Evolutionary conservation across 345 rosid species (phyloP), one percentile per base, ranked within the genome.

Genomic region (Populus simonii): DNA sequence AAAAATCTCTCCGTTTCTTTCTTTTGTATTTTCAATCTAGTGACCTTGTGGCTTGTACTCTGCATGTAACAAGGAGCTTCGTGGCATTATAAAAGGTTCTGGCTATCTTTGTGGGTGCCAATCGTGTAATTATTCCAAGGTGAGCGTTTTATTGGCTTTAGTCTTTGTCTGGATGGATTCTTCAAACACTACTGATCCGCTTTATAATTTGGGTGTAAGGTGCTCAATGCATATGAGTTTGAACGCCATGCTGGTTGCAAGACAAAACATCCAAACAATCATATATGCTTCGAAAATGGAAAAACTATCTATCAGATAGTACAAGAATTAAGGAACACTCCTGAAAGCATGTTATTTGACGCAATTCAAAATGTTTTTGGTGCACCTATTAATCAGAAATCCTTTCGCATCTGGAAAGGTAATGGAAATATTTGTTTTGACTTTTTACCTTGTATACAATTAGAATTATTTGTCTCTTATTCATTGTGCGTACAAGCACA

Each of bases 351-450:
- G 87, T 71, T 94, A 73, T 93, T 93, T 79, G 97, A 94, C 80
- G 87, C 85, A 3, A 90, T 94, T 79, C 95, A 90, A 76, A 88
- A 88, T 17, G 94, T 90, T 8, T 91, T 91, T 76, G 97, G 97
- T 59, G 91, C 98, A 65, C 94, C 97, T 33, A 88, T 93, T 72
- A 93, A 92, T 79, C 94, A 92, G 89, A 94, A 91, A 84, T 88
- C 95, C n/a, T 94, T 94, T 69, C 92, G 91, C 41, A 88, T 81
- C 51, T 94, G 98, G 98, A 94, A 94, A 93, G 98, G 97, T 90
- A 75, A 78, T 75, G 68, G 8, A 61, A 27, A 66, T 76, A 27
- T 31, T 39, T 36, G 16, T 17, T 36, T 6, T 33, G 35, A 71
- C 62, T 70, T 45, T 33, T 57, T 33, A 3, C 8, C 4, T 9